Evolutionary conservation across 2,329 filamentous ascomycete species (phyloP), one percentile per base, ranked within the genome.

Genomic region (Diaporthe helianthi): DNA sequence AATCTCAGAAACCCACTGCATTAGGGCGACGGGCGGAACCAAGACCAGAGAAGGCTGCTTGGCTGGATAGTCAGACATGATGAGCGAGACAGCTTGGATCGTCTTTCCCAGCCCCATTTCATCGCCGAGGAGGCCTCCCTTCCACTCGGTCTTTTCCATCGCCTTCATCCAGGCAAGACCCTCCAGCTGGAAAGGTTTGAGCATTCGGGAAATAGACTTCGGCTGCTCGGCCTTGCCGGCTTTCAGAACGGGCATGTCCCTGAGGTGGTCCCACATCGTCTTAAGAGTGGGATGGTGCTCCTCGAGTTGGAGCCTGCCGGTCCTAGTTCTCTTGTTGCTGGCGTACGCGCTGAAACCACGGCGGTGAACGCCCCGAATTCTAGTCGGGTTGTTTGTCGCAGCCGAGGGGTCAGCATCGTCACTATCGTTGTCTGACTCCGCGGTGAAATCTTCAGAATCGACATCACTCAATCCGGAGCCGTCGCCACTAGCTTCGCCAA

Each of bases 101-200:
- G 96, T 99, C 83, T 99, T 99, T 61, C 96, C 96, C 82, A 99
- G 92, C 8, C 96, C 96, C 96, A 99, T 99, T 80, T 99, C 96
- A 75, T 99, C 96, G 70, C 96, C 96, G 2, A 99, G 86, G 2
- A 99, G 84, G 17, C 96, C 96, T 22, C 96, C 96, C 76, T 90
- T 93, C 87, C 94, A 98, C 47, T 91, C 82, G 0, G 89, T 92
- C 80, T 92, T 84, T 78, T 99, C 96, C 86, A 98, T 97, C 67
- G 87, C 90, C 71, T 87, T 89, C 93, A 99, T 97, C 96, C 96
- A 99, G 63, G 93, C 90, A 47, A 99, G 84, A 5, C 96, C 96
- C 80, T 98, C 92, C 6, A 97, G 89, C 77, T 99, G 96, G 78
- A 98, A 99, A 0, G 92, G 90, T 79, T 99, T 98, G 72, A 99